Conservation (phyloP, 1,284 basidiomycete genomes). For the Malassezia brasiliensis region DNA sequence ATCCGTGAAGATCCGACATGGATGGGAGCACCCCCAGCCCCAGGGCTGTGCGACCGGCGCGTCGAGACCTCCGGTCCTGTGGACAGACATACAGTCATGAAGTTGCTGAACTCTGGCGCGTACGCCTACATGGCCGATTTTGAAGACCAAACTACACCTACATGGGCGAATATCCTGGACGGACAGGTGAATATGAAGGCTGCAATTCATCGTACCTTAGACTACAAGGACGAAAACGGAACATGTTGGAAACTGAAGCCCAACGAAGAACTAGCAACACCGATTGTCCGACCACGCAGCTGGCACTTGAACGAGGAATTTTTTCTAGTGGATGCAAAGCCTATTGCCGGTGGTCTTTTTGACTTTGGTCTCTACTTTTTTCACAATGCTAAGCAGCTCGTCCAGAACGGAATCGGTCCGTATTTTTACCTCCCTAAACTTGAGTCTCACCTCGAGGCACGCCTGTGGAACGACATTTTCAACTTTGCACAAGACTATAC, state of each 20-base stretch:
- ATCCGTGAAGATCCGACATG: conserved; percentile 81
- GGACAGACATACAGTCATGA: conserved; percentile 58
- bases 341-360: conserved; percentile 85
- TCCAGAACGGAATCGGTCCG: conserved; percentile 65
- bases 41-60: conserved; percentile 50
- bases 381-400: conserved; percentile 77
- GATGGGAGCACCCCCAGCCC: conserved; percentile 71
- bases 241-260: conserved; percentile 92
- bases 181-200: conserved; percentile 92
- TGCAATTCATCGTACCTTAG: conserved; percentile 72
- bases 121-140: conserved; percentile 48
- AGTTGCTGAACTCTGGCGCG: conserved; percentile 78
- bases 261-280: conserved; percentile 55
- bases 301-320: conserved; percentile 94
- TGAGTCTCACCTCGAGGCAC: conserved; percentile 75
- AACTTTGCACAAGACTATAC: conserved; percentile 85
- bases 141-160: conserved; percentile 75
- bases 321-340: conserved; percentile 75
- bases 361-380: conserved; percentile 97
- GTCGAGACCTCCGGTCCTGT: conserved; percentile 98
- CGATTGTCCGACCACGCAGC: conserved; percentile 57
- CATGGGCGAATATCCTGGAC: conserved; percentile 82
- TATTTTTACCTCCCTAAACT: conserved; percentile 99
- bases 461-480: conserved; percentile 91
- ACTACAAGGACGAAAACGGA: conserved; percentile 67